These are phyloP conservation scores for Backusella tarrabulga DNA, from an alignment of 192 early-diverging fungal genomes.

Conservation along the genomic window DNA sequence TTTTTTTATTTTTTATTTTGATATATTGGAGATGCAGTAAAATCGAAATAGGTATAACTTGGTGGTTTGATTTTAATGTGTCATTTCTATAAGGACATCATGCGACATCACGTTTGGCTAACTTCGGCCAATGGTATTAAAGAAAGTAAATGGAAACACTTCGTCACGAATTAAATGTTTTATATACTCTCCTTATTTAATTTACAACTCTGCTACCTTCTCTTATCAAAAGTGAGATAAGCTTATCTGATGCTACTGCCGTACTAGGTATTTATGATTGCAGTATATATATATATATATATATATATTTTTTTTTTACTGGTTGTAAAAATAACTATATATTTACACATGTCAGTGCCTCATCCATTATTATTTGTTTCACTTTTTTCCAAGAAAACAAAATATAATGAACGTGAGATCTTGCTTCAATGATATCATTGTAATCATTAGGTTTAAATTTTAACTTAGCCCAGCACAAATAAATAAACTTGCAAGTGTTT, in stretches of 20 bases:
- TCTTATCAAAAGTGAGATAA: background rate
- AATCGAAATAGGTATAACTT: background rate
- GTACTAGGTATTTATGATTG: background rate
- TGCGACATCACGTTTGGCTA: background rate
- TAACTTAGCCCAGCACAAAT: background rate
- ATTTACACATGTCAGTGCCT: background rate
- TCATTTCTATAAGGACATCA: background rate
- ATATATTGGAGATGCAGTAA: background rate
- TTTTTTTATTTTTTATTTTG: background rate
- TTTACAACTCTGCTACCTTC: background rate
- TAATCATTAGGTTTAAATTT: background rate
- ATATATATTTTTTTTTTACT: background rate
- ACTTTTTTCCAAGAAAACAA: conserved; percentile 15
- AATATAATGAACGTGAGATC: background rate
- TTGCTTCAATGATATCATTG: background rate
- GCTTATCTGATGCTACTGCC: conserved; percentile 18
- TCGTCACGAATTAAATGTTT: background rate
- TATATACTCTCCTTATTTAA: background rate
- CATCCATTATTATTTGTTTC: conserved; percentile 27
- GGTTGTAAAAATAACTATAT: background rate
- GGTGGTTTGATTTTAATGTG: background rate
- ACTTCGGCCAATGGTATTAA: background rate
- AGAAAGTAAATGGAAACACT: background rate
- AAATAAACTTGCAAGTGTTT: background rate
- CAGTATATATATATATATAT: too few relatives aligned